Conservation (phyloP, 2,329 filamentous ascomycete species). For the Xylaria sp. region DNA sequence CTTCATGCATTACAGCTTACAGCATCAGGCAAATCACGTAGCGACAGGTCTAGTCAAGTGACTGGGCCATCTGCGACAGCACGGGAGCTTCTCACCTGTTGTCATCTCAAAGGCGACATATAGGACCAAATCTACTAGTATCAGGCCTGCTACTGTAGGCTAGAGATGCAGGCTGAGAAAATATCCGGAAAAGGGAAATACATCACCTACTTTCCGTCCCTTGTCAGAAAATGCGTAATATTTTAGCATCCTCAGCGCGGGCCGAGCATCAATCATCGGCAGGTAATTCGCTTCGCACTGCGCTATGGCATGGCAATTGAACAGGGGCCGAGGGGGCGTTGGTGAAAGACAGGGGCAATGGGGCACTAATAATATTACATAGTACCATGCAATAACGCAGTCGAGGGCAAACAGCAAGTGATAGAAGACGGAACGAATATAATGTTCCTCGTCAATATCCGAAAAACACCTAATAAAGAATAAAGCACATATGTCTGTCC, state of each 20-base stretch:
- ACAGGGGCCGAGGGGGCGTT: slow-evolving; percentile 23
- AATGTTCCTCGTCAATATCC: slow-evolving; percentile 5
- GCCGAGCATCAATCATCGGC: slow-evolving; percentile 29
- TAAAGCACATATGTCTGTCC: too few relatives aligned
- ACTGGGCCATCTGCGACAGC: slow-evolving; percentile 26
- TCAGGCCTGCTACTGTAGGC: not conserved
- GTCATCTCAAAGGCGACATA: slow-evolving; percentile 24
- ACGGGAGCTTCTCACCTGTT: slow-evolving; percentile 31
- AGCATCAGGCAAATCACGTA: slow-evolving; percentile 34
- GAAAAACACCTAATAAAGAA: not conserved
- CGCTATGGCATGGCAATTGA: slow-evolving; percentile 10
- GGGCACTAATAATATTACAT: slow-evolving; percentile 10
- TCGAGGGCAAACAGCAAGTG: slow-evolving; percentile 3
- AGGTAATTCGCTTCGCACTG: slow-evolving; percentile 27
- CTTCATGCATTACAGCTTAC: slow-evolving; percentile 28
- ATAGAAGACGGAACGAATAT: slow-evolving; percentile 14
- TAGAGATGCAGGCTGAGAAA: slow-evolving; percentile 15
- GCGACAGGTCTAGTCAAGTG: slow-evolving; percentile 34
- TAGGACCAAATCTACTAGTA: not conserved
- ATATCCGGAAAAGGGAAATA: slow-evolving; percentile 29
- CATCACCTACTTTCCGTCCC: slow-evolving; percentile 11
- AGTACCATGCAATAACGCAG: slow-evolving; percentile 8
- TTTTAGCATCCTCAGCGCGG: slow-evolving; percentile 30
- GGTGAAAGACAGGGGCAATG: slow-evolving; percentile 7
- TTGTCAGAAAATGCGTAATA: slow-evolving; percentile 18